phyloP scores from a whole-genome alignment of 2,329 filamentous ascomycete species.

The Ophiostoma fasciatum region DNA sequence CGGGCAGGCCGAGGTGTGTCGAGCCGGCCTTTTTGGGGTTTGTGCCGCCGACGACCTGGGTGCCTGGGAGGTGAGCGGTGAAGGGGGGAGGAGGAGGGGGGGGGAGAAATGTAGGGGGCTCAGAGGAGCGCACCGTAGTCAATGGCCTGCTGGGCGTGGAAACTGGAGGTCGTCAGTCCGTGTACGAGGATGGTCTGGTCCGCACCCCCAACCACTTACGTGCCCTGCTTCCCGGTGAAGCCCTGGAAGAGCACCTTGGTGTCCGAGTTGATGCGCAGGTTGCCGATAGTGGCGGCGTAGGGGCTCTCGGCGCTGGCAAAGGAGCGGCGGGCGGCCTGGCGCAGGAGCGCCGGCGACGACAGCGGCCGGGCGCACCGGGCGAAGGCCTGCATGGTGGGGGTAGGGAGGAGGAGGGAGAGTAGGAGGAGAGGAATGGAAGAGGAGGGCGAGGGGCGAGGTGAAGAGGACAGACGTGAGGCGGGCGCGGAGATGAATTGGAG shows the following conservation, averaged over 20 bases:
- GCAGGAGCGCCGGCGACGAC: constrained; percentile 54
- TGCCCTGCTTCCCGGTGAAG: constrained; percentile 95
- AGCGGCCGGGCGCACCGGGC: constrained; percentile 54
- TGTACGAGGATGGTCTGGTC: neutral
- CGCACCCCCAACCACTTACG: constrained; percentile 40
- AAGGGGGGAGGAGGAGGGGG: neutral
- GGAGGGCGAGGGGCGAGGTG: neutral
- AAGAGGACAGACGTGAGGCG: constrained; percentile 1
- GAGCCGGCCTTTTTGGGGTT: constrained; percentile 97
- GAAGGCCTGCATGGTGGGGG: constrained; percentile 67
- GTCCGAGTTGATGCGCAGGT: constrained; percentile 82
- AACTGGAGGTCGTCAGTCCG: no score
- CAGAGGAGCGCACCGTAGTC: constrained; percentile 54
- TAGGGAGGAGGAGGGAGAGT: constrained; percentile 1
- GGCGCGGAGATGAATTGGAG: no score
- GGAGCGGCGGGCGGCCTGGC: constrained; percentile 48
- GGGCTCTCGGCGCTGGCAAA: constrained; percentile 60
- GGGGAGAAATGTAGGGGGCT: neutral
- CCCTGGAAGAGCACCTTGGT: constrained; percentile 96
- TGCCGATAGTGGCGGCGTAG: constrained; percentile 61
- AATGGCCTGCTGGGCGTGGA: constrained; percentile 95
- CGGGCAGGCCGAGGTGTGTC: constrained; percentile 78
- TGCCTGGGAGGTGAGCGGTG: constrained; percentile 41
- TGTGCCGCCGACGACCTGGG: constrained; percentile 93
- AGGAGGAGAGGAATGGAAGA: neutral